A percentile compares a stretch with the other conserved stretches of the same genome.
Evolutionary conservation across 176 grass and related monocot species (phyloP).

Genomic region (Avena insularis): DNA sequence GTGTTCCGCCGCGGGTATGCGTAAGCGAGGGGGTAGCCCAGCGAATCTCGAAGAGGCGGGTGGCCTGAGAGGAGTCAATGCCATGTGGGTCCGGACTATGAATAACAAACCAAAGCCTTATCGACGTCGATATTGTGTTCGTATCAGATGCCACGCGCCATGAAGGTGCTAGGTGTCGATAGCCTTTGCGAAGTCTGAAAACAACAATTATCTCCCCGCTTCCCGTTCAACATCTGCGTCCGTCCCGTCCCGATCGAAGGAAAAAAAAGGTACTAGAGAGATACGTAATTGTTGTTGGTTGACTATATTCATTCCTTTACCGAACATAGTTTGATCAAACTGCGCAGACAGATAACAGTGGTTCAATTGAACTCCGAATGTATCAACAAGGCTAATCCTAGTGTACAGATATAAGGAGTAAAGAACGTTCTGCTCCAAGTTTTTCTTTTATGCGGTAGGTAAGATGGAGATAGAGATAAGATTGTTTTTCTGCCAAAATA

Average conservation of each 20-base stretch:
- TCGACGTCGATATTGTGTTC: background rate
- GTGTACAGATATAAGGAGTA: background rate
- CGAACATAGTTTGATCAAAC: background rate
- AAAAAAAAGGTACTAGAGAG: background rate
- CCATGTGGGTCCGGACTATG: background rate
- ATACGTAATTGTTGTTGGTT: no score
- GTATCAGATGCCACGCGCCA: background rate
- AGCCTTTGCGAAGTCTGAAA: background rate
- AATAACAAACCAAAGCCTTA: background rate
- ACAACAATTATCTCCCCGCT: background rate
- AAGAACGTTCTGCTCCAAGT: background rate
- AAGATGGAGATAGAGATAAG: no score
- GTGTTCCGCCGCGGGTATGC: constrained; percentile 30
- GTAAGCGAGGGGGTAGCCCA: constrained; percentile 1
- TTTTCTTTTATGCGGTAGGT: background rate
- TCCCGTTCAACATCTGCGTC: no score
- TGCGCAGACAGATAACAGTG: no score
- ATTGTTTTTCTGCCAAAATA: background rate
- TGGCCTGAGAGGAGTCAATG: background rate
- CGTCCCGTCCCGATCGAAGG: background rate
- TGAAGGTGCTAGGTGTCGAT: background rate
- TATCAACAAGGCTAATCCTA: background rate
- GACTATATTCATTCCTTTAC: background rate
- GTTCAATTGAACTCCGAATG: background rate
- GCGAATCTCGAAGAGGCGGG: background rate